Evolutionary conservation across 306 rosid species (phyloP), one percentile per base, ranked within the genome.

Genomic region (Mimosa pudica): DNA sequence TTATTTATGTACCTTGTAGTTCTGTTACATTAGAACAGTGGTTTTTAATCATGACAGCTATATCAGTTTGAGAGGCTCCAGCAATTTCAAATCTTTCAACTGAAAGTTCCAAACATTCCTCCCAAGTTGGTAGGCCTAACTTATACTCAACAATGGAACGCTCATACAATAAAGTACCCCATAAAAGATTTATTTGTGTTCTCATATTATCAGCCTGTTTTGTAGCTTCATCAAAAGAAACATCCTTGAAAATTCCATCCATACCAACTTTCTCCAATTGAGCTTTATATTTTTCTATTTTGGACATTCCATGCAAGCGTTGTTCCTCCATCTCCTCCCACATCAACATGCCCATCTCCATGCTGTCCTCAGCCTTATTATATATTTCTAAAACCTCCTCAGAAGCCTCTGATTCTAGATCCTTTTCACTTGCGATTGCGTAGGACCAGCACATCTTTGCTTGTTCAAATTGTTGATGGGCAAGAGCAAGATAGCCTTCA

Each of bases 1-100:
- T 61, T 65, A 13, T 49, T 38, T 16, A 3, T 4, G 5, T 89
- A 94, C 98, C 98, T 95, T 92, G 97, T 70, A 89, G 82, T 32
- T 97, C 94, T 80, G 91, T 89, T 82, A 88, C 91, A 76, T 95
- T 95, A 76, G 98, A 95, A 82, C 98, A 90, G 73, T 95, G 98
- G 62, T 92, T 95, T 94, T 95, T 95, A 75, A 95, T 82, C 97
- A 95, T 95, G 81, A 95, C 98, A 49, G 96, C 98, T 69, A 95
- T 83, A 81, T 92, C 98, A 3, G 95, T 90, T 18, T 90, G 86
- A 71, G 98, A 95, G 67, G 98, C 97, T 80, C 98, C 98, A 35
- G 98, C 94, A 13, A 91, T 94, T 84, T 95, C 98, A 82, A 95
- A 95, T 82, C 91, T 91, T 79, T 95, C 98, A 33, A 95, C 89